Evolutionary conservation across 2,329 filamentous ascomycete species (phyloP), one percentile per base, ranked within the genome.

Genomic region (Ceratocystis variospora): DNA sequence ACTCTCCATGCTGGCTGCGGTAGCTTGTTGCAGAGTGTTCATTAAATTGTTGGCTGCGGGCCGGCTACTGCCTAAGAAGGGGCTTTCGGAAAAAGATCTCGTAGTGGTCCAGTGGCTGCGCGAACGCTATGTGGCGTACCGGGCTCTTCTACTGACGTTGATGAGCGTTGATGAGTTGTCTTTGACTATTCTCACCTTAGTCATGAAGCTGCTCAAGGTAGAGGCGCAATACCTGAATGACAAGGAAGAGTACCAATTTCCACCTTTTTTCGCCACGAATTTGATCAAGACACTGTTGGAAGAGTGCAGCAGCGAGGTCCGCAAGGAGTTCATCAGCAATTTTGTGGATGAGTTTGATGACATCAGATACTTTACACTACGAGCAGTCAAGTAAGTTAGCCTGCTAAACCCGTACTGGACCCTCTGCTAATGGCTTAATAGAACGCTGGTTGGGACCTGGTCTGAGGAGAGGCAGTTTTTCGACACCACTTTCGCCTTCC

Each of bases 1-100:
- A 55, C 79, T 83, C 3, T 80, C 83, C 10, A 78, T 89, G 61
- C 77, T 89, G 44, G 88, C 91, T 0, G 84, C 87, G 0, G 86
- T 96, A 22, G 87, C 92, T 1, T 80, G 96, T 61, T 96, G 91
- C 75, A 84, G 92, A 71, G 85, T 95, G 45, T 96, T 96, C 74
- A 84, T 91, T 73, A 84, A 89, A 68, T 78, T 97, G 67, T 82
- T 95, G 69, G 87, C 87, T 1, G 83, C 85, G 55, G 90, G 91
- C 61, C 83, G 81, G 68, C 77, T 97, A 72, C 79, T 81, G 25
- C 83, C 84, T 73, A 84, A 81, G 71, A 86, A 84, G 71, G 81
- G 79, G 28, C 80, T 83, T 66, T 83, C 84, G 10, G 87, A 91
- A 69, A 88, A 89, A 71, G 90, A 96, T 69, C 76, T 79, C 5